These are phyloP conservation scores for Dendrobium huoshanense DNA, from an alignment of 106 monocot species.

Conservation along the genomic window DNA sequence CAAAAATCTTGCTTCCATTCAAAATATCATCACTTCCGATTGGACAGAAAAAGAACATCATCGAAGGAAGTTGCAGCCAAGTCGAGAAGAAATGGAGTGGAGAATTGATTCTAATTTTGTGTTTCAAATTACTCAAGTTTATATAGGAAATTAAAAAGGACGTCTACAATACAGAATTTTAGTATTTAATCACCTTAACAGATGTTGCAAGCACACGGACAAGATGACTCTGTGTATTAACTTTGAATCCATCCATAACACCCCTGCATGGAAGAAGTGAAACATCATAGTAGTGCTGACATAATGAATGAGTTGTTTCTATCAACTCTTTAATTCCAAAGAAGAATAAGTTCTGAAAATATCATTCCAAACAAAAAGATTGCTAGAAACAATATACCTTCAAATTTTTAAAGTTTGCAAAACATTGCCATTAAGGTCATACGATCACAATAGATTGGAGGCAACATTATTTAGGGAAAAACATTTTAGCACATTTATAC, in stretches of 20 bases:
- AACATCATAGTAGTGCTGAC: neutral
- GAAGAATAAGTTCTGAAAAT: neutral
- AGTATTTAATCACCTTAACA: slow-evolving; percentile 54
- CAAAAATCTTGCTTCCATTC: too few relatives aligned
- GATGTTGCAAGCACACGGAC: slow-evolving; percentile 87
- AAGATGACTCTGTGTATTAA: slow-evolving; percentile 88
- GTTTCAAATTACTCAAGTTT: neutral
- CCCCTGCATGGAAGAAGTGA: slow-evolving; percentile 32
- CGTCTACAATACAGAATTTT: neutral
- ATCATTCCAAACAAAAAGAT: neutral
- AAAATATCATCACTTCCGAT: too few relatives aligned
- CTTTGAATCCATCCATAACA: slow-evolving; percentile 76
- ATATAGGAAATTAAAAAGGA: neutral
- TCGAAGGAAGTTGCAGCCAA: too few relatives aligned
- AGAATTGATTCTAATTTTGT: too few relatives aligned
- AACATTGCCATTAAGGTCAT: neutral
- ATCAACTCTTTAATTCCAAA: neutral
- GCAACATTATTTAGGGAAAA: too few relatives aligned
- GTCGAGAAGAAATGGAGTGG: too few relatives aligned
- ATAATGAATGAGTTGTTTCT: neutral
- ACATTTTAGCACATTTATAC: too few relatives aligned
- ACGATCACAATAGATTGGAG: neutral
- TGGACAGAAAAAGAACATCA: too few relatives aligned
- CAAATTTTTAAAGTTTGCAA: neutral
- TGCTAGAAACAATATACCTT: neutral